phyloP scores from a whole-genome alignment of 371 early-diverging fungal genomes.

The Mucor lusitanicus region DNA sequence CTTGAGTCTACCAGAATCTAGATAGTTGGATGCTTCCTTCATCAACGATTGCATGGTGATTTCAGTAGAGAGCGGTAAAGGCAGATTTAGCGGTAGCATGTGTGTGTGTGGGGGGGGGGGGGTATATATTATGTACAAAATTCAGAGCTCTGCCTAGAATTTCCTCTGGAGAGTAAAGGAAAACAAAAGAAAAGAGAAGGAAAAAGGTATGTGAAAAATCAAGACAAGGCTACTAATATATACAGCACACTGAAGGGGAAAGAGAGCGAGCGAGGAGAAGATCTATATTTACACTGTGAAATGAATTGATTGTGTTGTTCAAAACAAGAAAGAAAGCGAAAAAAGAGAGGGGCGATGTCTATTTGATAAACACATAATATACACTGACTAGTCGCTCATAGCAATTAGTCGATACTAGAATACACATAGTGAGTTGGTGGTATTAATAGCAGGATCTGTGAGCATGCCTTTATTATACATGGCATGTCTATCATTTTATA shows the following conservation, averaged over 20 bases:
- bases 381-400: not conserved
- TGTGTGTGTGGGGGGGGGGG: not conserved
- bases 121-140: not conserved
- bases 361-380: not conserved
- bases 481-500: not conserved
- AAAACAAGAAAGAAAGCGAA: not conserved
- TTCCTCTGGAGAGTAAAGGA: not conserved
- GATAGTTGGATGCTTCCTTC: slow-evolving; percentile 18
- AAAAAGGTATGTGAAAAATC: slow-evolving; percentile 3
- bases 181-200: not conserved
- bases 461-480: not conserved
- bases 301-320: not conserved
- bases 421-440: no score
- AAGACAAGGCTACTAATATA: not conserved
- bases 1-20: slow-evolving; percentile 19
- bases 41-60: slow-evolving; percentile 18
- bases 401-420: slow-evolving; percentile 12
- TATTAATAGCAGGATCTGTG: not conserved
- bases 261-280: not conserved
- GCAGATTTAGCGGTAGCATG: not conserved
- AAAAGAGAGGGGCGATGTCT: not conserved
- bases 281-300: not conserved
- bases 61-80: slow-evolving; percentile 18
- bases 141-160: slow-evolving; percentile 12
- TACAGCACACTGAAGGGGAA: slow-evolving; percentile 1